These are phyloP conservation scores for Ormosia semicastrata DNA, from an alignment of 306 rosid species.

Conservation along the genomic window DNA sequence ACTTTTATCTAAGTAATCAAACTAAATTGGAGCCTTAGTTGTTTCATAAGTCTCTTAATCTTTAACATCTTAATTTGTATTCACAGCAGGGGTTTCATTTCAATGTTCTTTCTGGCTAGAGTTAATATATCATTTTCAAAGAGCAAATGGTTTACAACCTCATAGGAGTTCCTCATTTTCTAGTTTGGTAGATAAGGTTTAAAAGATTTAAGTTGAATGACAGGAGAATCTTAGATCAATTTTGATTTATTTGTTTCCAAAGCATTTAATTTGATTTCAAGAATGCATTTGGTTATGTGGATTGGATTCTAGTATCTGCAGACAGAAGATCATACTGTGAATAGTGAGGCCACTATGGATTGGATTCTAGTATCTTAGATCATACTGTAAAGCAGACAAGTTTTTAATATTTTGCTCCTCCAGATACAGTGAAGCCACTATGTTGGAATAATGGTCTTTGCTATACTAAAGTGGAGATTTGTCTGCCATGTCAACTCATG, in stretches of 20 bases:
- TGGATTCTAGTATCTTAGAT: constrained; percentile 9
- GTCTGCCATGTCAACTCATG: constrained; percentile 4
- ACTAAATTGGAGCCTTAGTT: neutral
- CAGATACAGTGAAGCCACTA: neutral
- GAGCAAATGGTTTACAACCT: constrained; percentile 7
- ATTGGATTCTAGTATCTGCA: constrained; percentile 3
- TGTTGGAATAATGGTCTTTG: neutral
- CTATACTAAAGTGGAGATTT: neutral
- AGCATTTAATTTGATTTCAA: neutral
- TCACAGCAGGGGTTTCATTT: neutral
- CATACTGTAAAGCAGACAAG: neutral
- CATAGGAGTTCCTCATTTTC: neutral
- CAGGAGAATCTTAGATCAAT: neutral
- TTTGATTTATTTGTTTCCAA: neutral
- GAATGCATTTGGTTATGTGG: neutral
- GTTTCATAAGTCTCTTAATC: neutral
- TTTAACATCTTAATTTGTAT: neutral
- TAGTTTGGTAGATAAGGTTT: neutral
- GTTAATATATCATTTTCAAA: neutral
- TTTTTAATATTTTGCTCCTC: neutral
- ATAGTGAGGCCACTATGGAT: neutral
- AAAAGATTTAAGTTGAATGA: neutral
- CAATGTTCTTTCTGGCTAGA: constrained; percentile 2
- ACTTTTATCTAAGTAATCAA: neutral
- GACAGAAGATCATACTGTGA: neutral